phyloP scores from a whole-genome alignment of 352 stramenopile genomes.

The Phytophthora meadii region DNA sequence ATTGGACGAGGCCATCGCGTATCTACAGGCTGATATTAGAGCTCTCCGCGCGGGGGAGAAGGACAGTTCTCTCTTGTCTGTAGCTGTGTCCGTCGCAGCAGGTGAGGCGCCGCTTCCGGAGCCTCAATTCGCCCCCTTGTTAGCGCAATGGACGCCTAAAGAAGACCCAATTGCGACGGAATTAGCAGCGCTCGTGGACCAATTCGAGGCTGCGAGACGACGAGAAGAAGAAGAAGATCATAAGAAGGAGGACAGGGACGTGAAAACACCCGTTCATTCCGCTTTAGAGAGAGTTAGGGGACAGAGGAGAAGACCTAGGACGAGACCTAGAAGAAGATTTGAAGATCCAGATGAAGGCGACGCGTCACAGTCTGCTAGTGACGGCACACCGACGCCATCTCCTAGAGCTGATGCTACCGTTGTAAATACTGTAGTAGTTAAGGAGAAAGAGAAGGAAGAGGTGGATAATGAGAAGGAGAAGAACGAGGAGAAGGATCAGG shows the following conservation, averaged over 20 bases:
- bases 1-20: constrained; percentile 65
- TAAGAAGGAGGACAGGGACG: constrained; percentile 18
- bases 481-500: constrained; percentile 1
- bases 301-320: constrained; percentile 25
- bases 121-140: constrained; percentile 53
- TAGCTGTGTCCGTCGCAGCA: constrained; percentile 37
- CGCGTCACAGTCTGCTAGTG: constrained; percentile 31
- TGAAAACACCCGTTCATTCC: constrained; percentile 16
- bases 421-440: not conserved
- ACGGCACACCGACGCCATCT: constrained; percentile 31
- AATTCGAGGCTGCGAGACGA: constrained; percentile 44
- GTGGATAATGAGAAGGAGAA: constrained; percentile 3
- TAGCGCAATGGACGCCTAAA: constrained; percentile 53
- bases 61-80: constrained; percentile 41
- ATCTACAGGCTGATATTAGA: constrained; percentile 58
- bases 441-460: constrained; percentile 6
- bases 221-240: constrained; percentile 28
- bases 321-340: constrained; percentile 40
- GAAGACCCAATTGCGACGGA: constrained; percentile 34
- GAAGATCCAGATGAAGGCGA: constrained; percentile 38
- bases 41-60: constrained; percentile 48
- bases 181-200: constrained; percentile 49
- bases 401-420: constrained; percentile 18
- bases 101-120: constrained; percentile 48
- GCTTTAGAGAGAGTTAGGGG: constrained; percentile 32